A percentile compares a stretch with the other conserved stretches of the same genome.
Conservation (phyloP, 768 basidiomycete species). For the Leucogyrophana mollusca region DNA sequence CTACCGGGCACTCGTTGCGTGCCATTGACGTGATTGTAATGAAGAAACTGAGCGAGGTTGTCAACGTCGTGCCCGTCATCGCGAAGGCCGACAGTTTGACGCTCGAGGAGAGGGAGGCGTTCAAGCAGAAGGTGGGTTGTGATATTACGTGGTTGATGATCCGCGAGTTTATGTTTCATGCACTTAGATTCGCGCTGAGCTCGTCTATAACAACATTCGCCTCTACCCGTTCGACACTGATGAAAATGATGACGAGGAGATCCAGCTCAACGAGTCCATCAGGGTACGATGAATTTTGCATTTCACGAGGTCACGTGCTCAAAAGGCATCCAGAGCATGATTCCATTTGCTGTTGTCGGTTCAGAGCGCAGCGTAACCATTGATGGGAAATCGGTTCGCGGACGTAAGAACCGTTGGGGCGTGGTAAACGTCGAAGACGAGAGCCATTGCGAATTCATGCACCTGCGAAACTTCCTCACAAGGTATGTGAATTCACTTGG, state of each 20-base stretch:
- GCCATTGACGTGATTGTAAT: constrained; percentile 98
- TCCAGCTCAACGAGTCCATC: constrained; percentile 86
- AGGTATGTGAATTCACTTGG: constrained; percentile 44
- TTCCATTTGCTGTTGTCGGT: constrained; percentile 97
- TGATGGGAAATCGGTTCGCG: constrained; percentile 92
- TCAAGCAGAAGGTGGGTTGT: constrained; percentile 81
- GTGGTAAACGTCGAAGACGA: constrained; percentile 98
- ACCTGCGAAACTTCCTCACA: constrained; percentile 95
- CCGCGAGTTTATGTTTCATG: constrained; percentile 11
- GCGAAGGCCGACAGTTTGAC: constrained; percentile 97
- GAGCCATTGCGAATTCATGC: constrained; percentile 96
- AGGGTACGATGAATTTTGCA: constrained; percentile 52
- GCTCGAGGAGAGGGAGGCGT: constrained; percentile 84
- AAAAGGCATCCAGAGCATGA: constrained; percentile 62
- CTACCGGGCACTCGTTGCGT: constrained; percentile 95
- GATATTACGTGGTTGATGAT: not conserved
- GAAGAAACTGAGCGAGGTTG: constrained; percentile 98
- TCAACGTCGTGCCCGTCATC: constrained; percentile 99
- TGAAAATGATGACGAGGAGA: constrained; percentile 91
- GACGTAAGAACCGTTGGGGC: constrained; percentile 97
- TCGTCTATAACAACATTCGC: constrained; percentile 88
- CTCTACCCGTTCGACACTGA: constrained; percentile 97
- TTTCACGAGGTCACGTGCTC: too few species aligned
- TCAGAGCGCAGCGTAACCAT: constrained; percentile 95
- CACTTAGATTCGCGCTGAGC: constrained; percentile 84